Base-by-base conservation (phyloP, 1,284 basidiomycete species). In the Fomitopsis palustris region DNA sequence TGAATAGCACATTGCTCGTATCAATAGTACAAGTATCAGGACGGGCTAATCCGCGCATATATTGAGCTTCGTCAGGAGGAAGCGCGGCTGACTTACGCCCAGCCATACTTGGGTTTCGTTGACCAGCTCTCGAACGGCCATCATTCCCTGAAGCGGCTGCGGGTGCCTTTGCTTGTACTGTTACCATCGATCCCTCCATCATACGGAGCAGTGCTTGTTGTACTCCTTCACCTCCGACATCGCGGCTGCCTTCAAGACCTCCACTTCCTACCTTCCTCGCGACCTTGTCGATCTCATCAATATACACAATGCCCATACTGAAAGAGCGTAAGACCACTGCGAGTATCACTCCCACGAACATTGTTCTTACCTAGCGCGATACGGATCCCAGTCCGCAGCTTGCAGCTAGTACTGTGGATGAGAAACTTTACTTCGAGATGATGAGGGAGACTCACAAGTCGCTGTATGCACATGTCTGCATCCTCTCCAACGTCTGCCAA, bases 281-380 rank as follows among this genome's bases (percentile, higher is more conserved):
- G 56, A 98, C 86, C 76, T 98, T 98, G 76, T 98, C 96, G 1
- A 96, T 80, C 76, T 98, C 96, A 69, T 98, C 96, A 55, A 98
- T 96, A 72, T 96, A 96, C 21, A 98, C 88, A 60, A 98, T 98
- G 3, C 95, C 95, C 67, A 87, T 86, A 67, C 92, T 94, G 67
- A 51, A 25, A 54, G 9, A 21, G 23, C 12, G 19, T 42, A 21
- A 10, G 19, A n/a, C n/a, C 21, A 17, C 21, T 27, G 37, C 4
- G 21, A n/a, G 43, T 35, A 57, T 66, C 38, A 64, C 54, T 25
- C 23, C 3, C 49, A 41, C 31, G 43, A 60, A 38, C 52, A 37
- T 2, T 10, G 37, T 23, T 31, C 35, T 54, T 65, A 88, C 88
- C 87, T 86, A 29, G 92, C 92, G 56, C 90, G 85, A 53, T 83